Conservation (phyloP, 208 protist genomes). For the Crithidia mellificae region DNA sequence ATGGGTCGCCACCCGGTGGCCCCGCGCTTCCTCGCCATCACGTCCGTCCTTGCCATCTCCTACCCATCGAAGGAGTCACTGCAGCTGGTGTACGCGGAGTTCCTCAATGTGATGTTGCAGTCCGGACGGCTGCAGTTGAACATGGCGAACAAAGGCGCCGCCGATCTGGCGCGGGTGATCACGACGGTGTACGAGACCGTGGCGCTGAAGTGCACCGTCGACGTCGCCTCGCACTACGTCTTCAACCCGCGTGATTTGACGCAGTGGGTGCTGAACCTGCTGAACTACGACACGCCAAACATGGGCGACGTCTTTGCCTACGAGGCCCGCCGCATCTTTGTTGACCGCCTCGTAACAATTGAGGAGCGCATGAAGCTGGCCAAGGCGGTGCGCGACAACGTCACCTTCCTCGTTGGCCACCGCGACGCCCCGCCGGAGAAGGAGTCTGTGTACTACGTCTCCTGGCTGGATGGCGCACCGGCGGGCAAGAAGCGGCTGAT, state of each 20-base stretch:
- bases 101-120: slow-evolving; percentile 92
- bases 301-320: slow-evolving; percentile 91
- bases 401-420: slow-evolving; percentile 78
- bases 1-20: slow-evolving; percentile 94
- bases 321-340: slow-evolving; percentile 94
- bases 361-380: slow-evolving; percentile 77
- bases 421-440: slow-evolving; percentile 69
- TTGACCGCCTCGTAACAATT: slow-evolving; percentile 91
- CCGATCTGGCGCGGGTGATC: slow-evolving; percentile 93
- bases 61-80: slow-evolving; percentile 95
- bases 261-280: slow-evolving; percentile 91
- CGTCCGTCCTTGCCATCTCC: slow-evolving; percentile 91
- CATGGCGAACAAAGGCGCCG: slow-evolving; percentile 72
- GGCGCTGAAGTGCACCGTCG: slow-evolving; percentile 88
- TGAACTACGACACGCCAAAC: slow-evolving; percentile 90
- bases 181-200: slow-evolving; percentile 94
- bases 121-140: slow-evolving; percentile 68
- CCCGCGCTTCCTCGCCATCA: slow-evolving; percentile 95
- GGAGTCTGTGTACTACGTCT: slow-evolving; percentile 77
- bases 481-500: slow-evolving; percentile 62
- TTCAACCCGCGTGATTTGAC: slow-evolving; percentile 98
- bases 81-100: slow-evolving; percentile 93
- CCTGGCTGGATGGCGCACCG: slow-evolving; percentile 54
- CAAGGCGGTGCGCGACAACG: slow-evolving; percentile 80
- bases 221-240: slow-evolving; percentile 96